Conservation (phyloP, 495 filamentous ascomycete genomes). For the Acidomyces sp. region DNA sequence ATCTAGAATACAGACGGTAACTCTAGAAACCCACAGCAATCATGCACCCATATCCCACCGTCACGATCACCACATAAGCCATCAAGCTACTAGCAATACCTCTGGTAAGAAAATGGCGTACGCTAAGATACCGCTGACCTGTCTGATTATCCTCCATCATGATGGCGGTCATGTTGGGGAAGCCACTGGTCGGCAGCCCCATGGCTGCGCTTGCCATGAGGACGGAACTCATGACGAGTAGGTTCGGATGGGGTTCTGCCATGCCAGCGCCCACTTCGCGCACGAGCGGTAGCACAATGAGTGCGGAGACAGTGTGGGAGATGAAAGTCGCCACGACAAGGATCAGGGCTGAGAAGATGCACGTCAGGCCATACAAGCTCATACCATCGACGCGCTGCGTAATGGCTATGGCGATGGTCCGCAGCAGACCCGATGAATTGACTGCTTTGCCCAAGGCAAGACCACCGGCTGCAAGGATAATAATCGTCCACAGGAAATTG, state of each 20-base stretch:
- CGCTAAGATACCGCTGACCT: slow-evolving; percentile 79
- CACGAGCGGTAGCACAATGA: slow-evolving; percentile 90
- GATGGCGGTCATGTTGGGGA: slow-evolving; percentile 99
- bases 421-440: slow-evolving; percentile 80
- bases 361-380: slow-evolving; percentile 73
- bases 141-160: slow-evolving; percentile 96
- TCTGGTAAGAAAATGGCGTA: slow-evolving; percentile 84
- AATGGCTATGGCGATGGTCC: slow-evolving; percentile 69
- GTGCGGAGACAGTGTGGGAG: slow-evolving; percentile 87
- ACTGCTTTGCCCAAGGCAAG: slow-evolving; percentile 90
- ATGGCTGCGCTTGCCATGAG: slow-evolving; percentile 63
- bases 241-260: slow-evolving; percentile 80
- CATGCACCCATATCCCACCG: slow-evolving; percentile 81
- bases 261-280: slow-evolving; percentile 70
- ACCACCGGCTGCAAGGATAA: slow-evolving; percentile 92
- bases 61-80: slow-evolving; percentile 68
- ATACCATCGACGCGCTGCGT: slow-evolving; percentile 58
- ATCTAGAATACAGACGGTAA: no score
- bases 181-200: slow-evolving; percentile 88
- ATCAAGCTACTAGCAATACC: slow-evolving; percentile 79
- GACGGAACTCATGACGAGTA: slow-evolving; percentile 78
- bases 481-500: slow-evolving; percentile 99
- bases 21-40: slow-evolving; percentile 57
- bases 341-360: slow-evolving; percentile 76
- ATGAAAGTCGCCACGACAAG: slow-evolving; percentile 96